A percentile compares a stretch with the other conserved stretches of the same genome.
These are phyloP conservation scores for Backusella psychrophila DNA, from an alignment of 192 early-diverging fungal genomes.

Conservation along the genomic window DNA sequence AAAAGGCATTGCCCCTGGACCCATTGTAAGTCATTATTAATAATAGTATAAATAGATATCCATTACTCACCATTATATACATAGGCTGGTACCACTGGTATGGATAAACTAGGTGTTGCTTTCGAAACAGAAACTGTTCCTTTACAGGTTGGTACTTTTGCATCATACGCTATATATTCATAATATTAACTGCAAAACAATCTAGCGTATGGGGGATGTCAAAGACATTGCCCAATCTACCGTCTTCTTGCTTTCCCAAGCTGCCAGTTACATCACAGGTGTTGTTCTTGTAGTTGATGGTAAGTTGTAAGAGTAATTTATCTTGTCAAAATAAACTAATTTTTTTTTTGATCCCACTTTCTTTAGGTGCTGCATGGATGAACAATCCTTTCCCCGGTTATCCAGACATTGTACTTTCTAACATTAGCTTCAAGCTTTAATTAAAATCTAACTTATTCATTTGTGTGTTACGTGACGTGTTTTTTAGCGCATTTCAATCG, in stretches of 20 bases:
- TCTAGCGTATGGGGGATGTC: constrained; percentile 44
- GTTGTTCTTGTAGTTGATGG: constrained; percentile 38
- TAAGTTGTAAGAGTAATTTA: background rate
- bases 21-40: constrained; percentile 6
- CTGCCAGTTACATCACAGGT: constrained; percentile 59
- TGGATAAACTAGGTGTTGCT: constrained; percentile 15
- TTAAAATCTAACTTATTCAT: background rate
- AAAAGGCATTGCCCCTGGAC: constrained; percentile 4
- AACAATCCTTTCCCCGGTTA: background rate
- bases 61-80: background rate
- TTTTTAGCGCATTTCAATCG: background rate
- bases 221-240: constrained; percentile 72
- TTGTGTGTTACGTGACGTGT: background rate
- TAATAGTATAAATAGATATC: background rate
- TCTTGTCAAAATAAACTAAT: background rate
- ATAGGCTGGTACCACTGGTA: constrained; percentile 11
- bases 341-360: background rate
- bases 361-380: constrained; percentile 10
- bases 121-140: constrained; percentile 18
- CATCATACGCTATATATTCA: background rate
- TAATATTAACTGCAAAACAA: too few relatives aligned
- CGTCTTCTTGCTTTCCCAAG: constrained; percentile 63
- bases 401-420: constrained; percentile 5
- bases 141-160: constrained; percentile 12
- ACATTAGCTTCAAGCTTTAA: background rate